phyloP scores from a whole-genome alignment of 305 asterid species.

The Andrographis paniculata region DNA sequence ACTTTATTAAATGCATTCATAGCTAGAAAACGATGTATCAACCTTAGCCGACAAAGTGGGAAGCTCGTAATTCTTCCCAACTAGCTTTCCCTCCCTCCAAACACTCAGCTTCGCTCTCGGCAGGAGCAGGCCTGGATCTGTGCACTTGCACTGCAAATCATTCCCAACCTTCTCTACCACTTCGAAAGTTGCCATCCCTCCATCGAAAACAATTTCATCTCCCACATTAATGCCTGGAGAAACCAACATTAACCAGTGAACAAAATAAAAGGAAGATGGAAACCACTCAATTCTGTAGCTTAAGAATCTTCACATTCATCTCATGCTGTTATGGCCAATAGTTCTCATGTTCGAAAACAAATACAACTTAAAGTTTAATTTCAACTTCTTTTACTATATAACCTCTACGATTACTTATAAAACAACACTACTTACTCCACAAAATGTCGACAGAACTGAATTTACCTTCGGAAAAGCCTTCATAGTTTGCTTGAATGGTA shows the following conservation, averaged over 20 bases:
- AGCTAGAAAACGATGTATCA: neutral
- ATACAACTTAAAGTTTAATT: too few species aligned
- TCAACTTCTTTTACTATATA: too few species aligned
- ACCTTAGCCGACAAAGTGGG: constrained; percentile 75
- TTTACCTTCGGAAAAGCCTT: constrained; percentile 81
- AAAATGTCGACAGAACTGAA: too few species aligned
- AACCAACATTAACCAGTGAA: neutral
- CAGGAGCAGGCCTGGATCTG: constrained; percentile 67
- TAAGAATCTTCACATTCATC: neutral
- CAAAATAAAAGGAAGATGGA: neutral
- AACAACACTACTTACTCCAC: too few species aligned
- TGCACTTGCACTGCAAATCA: constrained; percentile 68
- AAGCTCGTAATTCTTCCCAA: constrained; percentile 41
- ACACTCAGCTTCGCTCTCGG: constrained; percentile 80
- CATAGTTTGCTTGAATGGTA: constrained; percentile 58
- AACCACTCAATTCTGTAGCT: neutral
- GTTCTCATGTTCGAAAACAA: too few species aligned
- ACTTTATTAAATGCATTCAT: neutral
- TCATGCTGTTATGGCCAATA: too few species aligned
- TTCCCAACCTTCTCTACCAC: constrained; percentile 63
- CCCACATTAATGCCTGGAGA: constrained; percentile 55
- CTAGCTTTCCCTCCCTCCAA: constrained; percentile 77
- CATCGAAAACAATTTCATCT: constrained; percentile 75
- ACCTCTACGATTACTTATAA: too few species aligned
- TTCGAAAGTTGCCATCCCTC: constrained; percentile 85